These are phyloP conservation scores for Ramaria sp. DNA, from an alignment of 768 basidiomycete genomes.

Conservation along the genomic window DNA sequence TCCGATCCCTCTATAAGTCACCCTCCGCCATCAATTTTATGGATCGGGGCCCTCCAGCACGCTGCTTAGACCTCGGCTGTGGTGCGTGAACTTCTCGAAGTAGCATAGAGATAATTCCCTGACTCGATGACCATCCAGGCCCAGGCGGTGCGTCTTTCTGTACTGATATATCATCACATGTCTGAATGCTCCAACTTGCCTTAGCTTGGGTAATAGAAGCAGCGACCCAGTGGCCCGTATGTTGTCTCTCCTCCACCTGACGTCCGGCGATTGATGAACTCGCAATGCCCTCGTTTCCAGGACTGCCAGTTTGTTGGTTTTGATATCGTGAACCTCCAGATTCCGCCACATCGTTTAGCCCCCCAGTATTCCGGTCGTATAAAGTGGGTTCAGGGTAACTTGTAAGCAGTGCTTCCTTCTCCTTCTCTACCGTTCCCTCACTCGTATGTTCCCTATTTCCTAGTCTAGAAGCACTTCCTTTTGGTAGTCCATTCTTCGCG, in stretches of 20 bases:
- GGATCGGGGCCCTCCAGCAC: slow-evolving; percentile 34
- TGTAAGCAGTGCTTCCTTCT: slow-evolving; percentile 32
- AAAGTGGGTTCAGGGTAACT: slow-evolving; percentile 68
- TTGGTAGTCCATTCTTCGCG: background rate
- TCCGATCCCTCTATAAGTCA: slow-evolving; percentile 34
- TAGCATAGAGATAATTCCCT: background rate
- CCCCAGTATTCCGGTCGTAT: slow-evolving; percentile 44
- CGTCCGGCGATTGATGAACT: background rate
- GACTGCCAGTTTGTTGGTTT: slow-evolving; percentile 42
- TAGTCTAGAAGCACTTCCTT: background rate
- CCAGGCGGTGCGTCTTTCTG: slow-evolving; percentile 20
- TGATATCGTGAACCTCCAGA: slow-evolving; percentile 68
- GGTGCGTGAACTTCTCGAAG: slow-evolving; percentile 39
- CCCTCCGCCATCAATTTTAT: slow-evolving; percentile 49
- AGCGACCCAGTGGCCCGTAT: slow-evolving; percentile 52
- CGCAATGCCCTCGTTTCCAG: slow-evolving; percentile 23
- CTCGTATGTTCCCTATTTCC: background rate
- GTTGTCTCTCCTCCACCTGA: slow-evolving; percentile 14
- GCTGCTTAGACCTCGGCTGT: slow-evolving; percentile 63
- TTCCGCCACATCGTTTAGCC: slow-evolving; percentile 44
- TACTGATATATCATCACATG: slow-evolving; percentile 20
- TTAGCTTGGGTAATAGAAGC: slow-evolving; percentile 59
- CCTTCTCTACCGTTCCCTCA: background rate
- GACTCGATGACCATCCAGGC: background rate
- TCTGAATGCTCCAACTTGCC: background rate